Base-by-base conservation (phyloP, 1,139 yeast genomes). In the Meyerozyma sp. region DNA sequence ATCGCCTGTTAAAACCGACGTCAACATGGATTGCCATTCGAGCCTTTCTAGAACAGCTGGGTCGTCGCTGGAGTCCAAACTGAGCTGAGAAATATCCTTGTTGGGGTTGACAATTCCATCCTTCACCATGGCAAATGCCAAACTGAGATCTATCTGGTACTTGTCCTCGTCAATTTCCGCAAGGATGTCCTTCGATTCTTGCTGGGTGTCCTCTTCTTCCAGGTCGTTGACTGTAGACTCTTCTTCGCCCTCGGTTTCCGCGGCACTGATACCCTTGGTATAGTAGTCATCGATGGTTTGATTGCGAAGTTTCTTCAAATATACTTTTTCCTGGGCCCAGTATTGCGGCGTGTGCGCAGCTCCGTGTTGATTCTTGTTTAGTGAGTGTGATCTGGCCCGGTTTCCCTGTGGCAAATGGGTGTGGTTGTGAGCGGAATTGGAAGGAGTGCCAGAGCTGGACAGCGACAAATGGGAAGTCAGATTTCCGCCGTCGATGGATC, bases 1-100 rank as follows among this genome's bases (percentile, higher is more conserved):
- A 59, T 93, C 98, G 50, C 98, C 98, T 2, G 95, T 91, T 34
- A 93, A 73, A 2, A 93, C 98, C 4, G 93, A 79, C 3, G 88
- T 78, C 40, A 93, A 71, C 96, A 93, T 89, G 0, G 94, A 81
- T 61, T 93, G 98, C 98, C 98, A 93, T 65, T 91, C 97, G 25
- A 91, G 71, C 41, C 98, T 71, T 59, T 90, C 98, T 26, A 82
- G 62, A 18, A 88, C 81, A 20, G 77, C 75, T 2, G 87, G 85
- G 52, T 84, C 87, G 43, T 77, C 73, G 8, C 73, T 73, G 32
- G 66, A 66, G 38, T 74, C 73, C 40, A 66, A 66, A 45, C 67
- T 65, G 37, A 77, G 55, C 39, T 70, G 66, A 26, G 77, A 69
- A 39, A 70, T 59, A 45, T 68, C 62, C 35, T 69, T 66, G 42